Evolutionary conservation across 495 filamentous ascomycete species (phyloP), one percentile per base, ranked within the genome.

Genomic region (Antarctomyces pellizariae): DNA sequence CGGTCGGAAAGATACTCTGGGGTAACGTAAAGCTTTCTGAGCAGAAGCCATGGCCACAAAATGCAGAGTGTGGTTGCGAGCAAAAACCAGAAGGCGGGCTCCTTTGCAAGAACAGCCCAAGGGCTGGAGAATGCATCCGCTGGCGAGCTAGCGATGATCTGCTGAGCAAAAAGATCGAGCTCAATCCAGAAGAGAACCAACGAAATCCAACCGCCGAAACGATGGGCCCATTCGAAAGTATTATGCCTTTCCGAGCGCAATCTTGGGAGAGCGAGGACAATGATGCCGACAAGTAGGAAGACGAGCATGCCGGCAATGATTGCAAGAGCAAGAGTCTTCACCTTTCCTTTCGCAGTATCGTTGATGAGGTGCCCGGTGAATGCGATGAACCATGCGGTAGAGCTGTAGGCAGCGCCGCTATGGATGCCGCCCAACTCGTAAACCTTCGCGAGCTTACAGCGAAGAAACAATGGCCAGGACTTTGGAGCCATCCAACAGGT

Each of bases 371-470:
- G 38, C 12, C 49, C 42, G 1, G 56, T 48, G 25, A 54, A 54
- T 5, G 48, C 35, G 13, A 67, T 37, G 46, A 75, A 80, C 77
- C 77, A 86, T 14, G 69, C 41, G 0, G 67, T 56, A 1, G 70
- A 60, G 8, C 67, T 66, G 2, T 75, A 52, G 12, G 68, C 74
- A 26, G 70, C 71, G 11, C 71, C 71, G 36, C 62, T 72, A 40
- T 83, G 76, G 5, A 78, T 54, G 9, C 77, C 77, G 16, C 77
- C 77, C 43, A 73, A 72, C 21, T 75, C 67, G 42, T 78, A 82
- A 2, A 77, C 55, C 37, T 79, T 77, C 16, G 74, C 70, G 0
- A 63, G 57, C n/a, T 66, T 48, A 0, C 56, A 57, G 16, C 76
- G 71, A 22, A 76, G 47, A 19, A 54, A 48, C 18, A 78, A 49